Evolutionary conservation across 805 yeast genomes (phyloP), one percentile per base, ranked within the genome.

Genomic region (Monosporozyma siamensis): DNA sequence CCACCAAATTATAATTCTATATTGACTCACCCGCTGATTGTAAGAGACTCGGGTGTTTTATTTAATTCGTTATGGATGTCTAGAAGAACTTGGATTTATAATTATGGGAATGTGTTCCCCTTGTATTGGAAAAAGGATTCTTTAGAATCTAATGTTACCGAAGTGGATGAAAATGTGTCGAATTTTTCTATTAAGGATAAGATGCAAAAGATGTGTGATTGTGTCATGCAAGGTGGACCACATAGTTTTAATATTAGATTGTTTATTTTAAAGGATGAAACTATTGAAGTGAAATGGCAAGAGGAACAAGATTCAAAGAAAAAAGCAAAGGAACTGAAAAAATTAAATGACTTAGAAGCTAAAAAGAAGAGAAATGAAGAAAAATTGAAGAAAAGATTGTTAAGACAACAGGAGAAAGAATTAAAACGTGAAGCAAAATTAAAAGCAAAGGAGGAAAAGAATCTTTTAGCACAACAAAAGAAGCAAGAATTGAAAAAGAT

Each of bases 151-250:
- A 11, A 18, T 20, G n/a, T 21, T 27, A 17, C 17, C 5, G 27
- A 32, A 2, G 31, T 15, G 4, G 40, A 37, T 4, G 45, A 39
- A 20, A 21, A 36, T 12, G 39, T 37, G 34, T 39, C 27, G 6
- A 45, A 46, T 32, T 44, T 42, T n/a, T 24, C 45, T 11, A 43
- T 50, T 6, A 68, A 94, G 52, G 97, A 90, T 49, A 79, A 79
- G 43, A 88, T 89, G 95, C 81, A 87, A 46, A 88, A 87, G 57
- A 66, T 92, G 44, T 77, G 90, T 51, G 96, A 89, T 51, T 78
- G 89, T 46, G 64, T 67, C 1, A 63, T 88, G 64, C 67, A 70
- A 9, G 70, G 82, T 18, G 97, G 97, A 0, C 95, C 96, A 0
- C 98, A 90, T 62, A 62, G 67, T 0, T 86, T 86, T 63, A 86